Base-by-base conservation (phyloP, 768 basidiomycete genomes). In the Myochromella boudieri region DNA sequence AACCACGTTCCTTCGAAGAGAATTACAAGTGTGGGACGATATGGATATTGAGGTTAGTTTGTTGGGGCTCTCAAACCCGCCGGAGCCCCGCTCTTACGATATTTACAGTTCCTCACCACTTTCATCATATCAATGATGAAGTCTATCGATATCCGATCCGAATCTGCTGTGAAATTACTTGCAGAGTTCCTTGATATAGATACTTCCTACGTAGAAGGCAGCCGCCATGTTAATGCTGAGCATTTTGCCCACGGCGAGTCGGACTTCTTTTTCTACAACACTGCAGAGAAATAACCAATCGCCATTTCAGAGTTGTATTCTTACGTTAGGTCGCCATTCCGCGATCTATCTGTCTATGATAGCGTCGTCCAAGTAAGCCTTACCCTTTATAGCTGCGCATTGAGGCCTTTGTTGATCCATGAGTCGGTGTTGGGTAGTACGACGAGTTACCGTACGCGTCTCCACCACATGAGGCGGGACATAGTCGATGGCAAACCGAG, bases 101-200 rank as follows among this genome's bases (percentile, higher is more conserved):
- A 17, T 54, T 40, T 20, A 1, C 44, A 93, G 89, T 97, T 95
- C 65, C 74, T 97, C 44, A 93, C 90, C 10, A 88, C 84, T 2
- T 91, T 95, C 67, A 90, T 83, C 15, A 69, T 95, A 42, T 91
- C 92, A 1, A 72, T 97, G 56, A 91, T 97, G 84, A 91, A 92
- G 67, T 78, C 89, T 3, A 82, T 97, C 44, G 94, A 97, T 68
- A 88, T 97, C 46, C 89, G 94, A 33, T 89, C 91, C 10, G 87
- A 92, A 66, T 82, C 86, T 29, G 90, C 93, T 32, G 78, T 97
- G 34, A 88, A 85, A 57, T 65, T 90, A 12, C 72, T 97, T 6
- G 76, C 91, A 11, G 94, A 95, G 56, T 95, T 94, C 67, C 74
- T 97, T 37, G 94, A 97, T 60, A 76, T 90, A 63, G 86, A 85